Percentiles rank a stretch among this genome's conserved stretches.
These are phyloP conservation scores for Medicago truncatula DNA, from an alignment of 306 rosid species.

Conservation along the genomic window DNA sequence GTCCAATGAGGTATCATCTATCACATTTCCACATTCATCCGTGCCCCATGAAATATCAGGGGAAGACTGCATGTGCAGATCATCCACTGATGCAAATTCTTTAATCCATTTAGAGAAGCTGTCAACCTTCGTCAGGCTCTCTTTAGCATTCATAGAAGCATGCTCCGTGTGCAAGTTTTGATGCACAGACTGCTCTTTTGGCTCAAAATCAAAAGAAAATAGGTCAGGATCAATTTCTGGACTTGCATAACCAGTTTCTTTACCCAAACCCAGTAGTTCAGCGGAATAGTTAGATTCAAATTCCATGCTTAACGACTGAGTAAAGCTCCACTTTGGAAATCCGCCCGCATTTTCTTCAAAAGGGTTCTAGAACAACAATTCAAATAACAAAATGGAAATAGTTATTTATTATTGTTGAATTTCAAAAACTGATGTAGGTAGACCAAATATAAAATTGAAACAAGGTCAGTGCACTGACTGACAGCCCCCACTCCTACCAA, in stretches of 20 bases:
- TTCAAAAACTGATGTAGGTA: constrained; percentile 25
- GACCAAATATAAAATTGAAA: constrained; percentile 32
- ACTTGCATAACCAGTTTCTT: constrained; percentile 38
- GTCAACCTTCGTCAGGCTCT: constrained; percentile 81
- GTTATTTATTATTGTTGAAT: constrained; percentile 20
- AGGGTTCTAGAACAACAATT: constrained; percentile 58
- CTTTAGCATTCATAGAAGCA: constrained; percentile 61
- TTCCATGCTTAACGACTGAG: constrained; percentile 56
- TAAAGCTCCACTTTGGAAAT: constrained; percentile 50
- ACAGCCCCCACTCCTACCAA: not conserved
- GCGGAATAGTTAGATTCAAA: constrained; percentile 45
- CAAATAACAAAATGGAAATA: constrained; percentile 40
- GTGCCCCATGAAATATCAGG: constrained; percentile 81
- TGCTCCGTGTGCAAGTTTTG: constrained; percentile 56
- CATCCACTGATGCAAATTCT: constrained; percentile 81
- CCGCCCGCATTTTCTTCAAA: constrained; percentile 56
- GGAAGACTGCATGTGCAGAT: constrained; percentile 76
- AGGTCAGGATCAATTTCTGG: constrained; percentile 45
- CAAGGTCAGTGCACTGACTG: not conserved
- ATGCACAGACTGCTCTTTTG: constrained; percentile 48
- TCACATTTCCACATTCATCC: constrained; percentile 65
- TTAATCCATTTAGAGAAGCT: constrained; percentile 90
- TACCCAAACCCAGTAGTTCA: constrained; percentile 33
- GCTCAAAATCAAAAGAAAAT: constrained; percentile 45
- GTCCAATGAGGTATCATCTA: constrained; percentile 73